Conservation (phyloP, 208 protist species). For the Trypanosoma mega region DNA sequence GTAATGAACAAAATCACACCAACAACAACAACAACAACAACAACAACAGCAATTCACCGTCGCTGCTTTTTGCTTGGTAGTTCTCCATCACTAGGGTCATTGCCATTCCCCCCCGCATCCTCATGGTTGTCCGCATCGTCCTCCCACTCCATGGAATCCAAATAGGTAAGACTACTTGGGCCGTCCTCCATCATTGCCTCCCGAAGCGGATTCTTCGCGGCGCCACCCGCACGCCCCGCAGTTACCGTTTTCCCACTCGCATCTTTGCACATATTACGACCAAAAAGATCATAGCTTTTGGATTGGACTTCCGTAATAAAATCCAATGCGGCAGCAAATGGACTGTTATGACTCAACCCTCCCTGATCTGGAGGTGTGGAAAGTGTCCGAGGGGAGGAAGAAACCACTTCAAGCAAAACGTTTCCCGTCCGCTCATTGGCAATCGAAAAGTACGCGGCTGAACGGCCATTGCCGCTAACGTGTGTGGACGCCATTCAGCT, state of each 20-base stretch:
- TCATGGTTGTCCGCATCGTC: conserved; percentile 6
- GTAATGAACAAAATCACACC: too few species aligned
- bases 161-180: conserved; percentile 7
- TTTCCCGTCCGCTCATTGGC: conserved; percentile 24
- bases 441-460: conserved; percentile 15
- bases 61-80: conserved; percentile 8
- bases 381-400: neutral
- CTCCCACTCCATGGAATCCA: conserved; percentile 28
- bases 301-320: conserved; percentile 54
- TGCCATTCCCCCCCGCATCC: conserved; percentile 7
- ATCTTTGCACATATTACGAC: conserved; percentile 36
- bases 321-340: conserved; percentile 42
- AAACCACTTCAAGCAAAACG: conserved; percentile 28
- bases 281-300: conserved; percentile 66
- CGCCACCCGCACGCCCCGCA: neutral
- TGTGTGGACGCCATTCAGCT: neutral
- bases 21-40: too few species aligned
- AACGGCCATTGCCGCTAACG: neutral
- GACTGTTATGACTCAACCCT: conserved; percentile 1
- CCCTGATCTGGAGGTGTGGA: neutral
- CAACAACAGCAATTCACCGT: too few species aligned
- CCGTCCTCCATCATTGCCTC: conserved; percentile 18
- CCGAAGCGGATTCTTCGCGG: conserved; percentile 1
- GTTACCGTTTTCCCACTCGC: neutral
- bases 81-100: conserved; percentile 4